Evolutionary conservation across 805 yeast species (phyloP).

Genomic region (Candida bentonensis): DNA sequence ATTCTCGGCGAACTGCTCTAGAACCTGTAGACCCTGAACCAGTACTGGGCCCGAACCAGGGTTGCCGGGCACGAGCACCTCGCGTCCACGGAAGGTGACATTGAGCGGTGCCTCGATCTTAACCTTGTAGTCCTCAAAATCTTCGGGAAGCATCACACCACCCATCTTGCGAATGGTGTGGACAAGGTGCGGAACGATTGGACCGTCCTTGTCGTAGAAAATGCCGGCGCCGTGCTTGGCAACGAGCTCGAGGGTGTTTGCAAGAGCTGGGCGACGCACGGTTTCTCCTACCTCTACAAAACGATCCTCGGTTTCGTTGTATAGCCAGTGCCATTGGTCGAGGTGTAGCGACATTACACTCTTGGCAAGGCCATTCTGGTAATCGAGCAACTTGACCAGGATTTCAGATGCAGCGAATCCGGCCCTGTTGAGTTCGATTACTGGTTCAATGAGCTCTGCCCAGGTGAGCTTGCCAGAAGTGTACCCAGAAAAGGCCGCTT

Average conservation of each 20-base stretch:
- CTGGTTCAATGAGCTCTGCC: slow-evolving; percentile 64
- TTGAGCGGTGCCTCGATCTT: slow-evolving; percentile 29
- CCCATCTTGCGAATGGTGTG: slow-evolving; percentile 35
- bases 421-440: slow-evolving; percentile 42
- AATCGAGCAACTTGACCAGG: slow-evolving; percentile 29
- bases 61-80: slow-evolving; percentile 49
- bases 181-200: slow-evolving; percentile 50
- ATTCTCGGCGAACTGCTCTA: slow-evolving; percentile 31
- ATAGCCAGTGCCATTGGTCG: slow-evolving; percentile 23
- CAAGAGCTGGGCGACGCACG: slow-evolving; percentile 45
- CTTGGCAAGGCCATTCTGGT: slow-evolving; percentile 21
- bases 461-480: slow-evolving; percentile 64
- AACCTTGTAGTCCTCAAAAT: slow-evolving; percentile 49
- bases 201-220: slow-evolving; percentile 75
- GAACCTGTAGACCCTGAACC: slow-evolving; percentile 55
- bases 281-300: slow-evolving; percentile 35
- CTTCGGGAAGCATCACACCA: slow-evolving; percentile 55
- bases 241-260: slow-evolving; percentile 50
- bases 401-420: slow-evolving; percentile 49
- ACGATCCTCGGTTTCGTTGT: slow-evolving; percentile 5
- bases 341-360: neutral
- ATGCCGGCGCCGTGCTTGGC: slow-evolving; percentile 69
- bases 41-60: slow-evolving; percentile 78
- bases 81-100: slow-evolving; percentile 28
- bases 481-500: slow-evolving; percentile 40